A percentile compares a stretch with the other conserved stretches of the same genome.
phyloP scores from a whole-genome alignment of 1,284 basidiomycete species.

The Sporisorium sorghi region DNA sequence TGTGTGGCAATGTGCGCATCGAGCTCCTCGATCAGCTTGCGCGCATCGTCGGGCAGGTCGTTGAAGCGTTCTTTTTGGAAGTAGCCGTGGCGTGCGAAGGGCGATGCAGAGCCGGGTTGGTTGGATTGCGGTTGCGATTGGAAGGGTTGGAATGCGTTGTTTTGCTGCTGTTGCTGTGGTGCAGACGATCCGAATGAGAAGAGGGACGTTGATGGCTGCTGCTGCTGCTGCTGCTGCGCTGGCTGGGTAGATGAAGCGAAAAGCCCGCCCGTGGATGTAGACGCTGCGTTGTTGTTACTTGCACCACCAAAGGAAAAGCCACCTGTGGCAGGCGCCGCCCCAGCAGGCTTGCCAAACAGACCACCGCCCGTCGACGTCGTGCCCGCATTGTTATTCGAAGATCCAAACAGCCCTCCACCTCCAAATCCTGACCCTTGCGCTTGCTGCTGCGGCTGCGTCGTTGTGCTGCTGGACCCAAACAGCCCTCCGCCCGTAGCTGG shows the following conservation, averaged over 20 bases:
- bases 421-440: conserved; percentile 25
- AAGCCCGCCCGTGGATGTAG: conserved; percentile 20
- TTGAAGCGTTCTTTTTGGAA: conserved; percentile 67
- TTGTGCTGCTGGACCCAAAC: conserved; percentile 33
- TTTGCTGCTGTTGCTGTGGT: conserved; percentile 22
- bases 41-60: conserved; percentile 63
- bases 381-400: conserved; percentile 27
- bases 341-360: conserved; percentile 37
- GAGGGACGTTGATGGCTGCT: conserved; percentile 19
- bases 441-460: conserved; percentile 23
- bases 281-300: conserved; percentile 24
- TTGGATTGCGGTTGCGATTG: conserved; percentile 29
- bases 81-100: conserved; percentile 57
- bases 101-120: conserved; percentile 31
- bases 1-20: conserved; percentile 56
- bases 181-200: conserved; percentile 24
- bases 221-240: conserved; percentile 27
- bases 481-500: conserved; percentile 36
- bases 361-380: conserved; percentile 28
- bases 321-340: conserved; percentile 20
- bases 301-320: conserved; percentile 48
- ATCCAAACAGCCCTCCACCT: conserved; percentile 37
- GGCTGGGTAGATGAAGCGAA: conserved; percentile 27
- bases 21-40: conserved; percentile 63
- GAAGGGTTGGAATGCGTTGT: conserved; percentile 10